Evolutionary conservation across 73 alveolate species (phyloP).

Genomic region (Paramecium octaurelia): DNA sequence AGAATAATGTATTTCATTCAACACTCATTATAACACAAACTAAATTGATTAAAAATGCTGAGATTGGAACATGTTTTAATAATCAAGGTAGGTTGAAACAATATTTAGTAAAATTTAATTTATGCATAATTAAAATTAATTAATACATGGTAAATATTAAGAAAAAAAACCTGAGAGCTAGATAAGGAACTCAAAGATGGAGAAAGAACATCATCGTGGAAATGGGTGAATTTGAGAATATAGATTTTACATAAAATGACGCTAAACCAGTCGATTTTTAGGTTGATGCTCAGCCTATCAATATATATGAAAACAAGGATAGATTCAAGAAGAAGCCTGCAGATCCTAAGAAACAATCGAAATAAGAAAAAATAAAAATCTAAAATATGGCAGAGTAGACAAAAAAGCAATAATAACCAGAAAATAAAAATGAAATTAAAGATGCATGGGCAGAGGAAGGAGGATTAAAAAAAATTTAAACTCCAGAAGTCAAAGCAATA

Average conservation of each 20-base stretch:
- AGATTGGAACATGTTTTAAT: background rate
- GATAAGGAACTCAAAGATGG: conserved; percentile 18
- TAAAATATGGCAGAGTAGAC: background rate
- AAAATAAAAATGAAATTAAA: background rate
- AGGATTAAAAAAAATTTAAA: background rate
- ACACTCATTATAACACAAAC: background rate
- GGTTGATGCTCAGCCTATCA: conserved; percentile 27
- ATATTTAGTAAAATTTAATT: background rate
- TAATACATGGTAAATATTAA: conserved; percentile 17
- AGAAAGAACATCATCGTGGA: conserved; percentile 34
- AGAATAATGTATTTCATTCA: background rate
- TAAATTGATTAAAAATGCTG: background rate
- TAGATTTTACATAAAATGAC: conserved; percentile 2
- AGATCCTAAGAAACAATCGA: background rate
- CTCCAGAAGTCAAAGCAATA: background rate
- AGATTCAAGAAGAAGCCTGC: conserved; percentile 31
- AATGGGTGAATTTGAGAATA: background rate
- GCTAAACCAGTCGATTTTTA: background rate
- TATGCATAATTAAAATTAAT: background rate
- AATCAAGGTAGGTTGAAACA: background rate
- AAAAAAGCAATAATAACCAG: background rate
- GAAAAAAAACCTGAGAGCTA: conserved; percentile 36
- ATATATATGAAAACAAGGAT: conserved; percentile 34
- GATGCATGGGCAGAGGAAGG: conserved; percentile 6
- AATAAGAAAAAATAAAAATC: background rate